These are phyloP conservation scores for Zoysia japonica DNA, from an alignment of 176 grass and related monocot species.

Conservation along the genomic window DNA sequence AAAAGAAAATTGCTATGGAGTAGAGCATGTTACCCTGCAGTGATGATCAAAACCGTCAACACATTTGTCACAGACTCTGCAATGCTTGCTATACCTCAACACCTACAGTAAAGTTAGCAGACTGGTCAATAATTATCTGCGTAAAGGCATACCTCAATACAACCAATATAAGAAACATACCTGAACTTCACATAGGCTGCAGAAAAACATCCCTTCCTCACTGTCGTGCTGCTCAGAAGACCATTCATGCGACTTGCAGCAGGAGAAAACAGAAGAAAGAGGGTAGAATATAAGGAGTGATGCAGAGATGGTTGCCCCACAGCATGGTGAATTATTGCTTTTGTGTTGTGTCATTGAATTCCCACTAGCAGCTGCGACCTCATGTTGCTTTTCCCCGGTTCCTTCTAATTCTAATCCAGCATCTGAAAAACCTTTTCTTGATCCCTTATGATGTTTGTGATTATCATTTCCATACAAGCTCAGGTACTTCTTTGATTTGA, in stretches of 20 bases:
- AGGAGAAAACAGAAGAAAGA: constrained; percentile 63
- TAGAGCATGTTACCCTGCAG: constrained; percentile 71
- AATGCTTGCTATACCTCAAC: constrained; percentile 96
- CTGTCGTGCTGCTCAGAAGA: constrained; percentile 78
- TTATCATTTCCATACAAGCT: constrained; percentile 60
- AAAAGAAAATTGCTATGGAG: constrained; percentile 22
- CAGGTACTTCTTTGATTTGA: constrained; percentile 93
- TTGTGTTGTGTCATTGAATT: constrained; percentile 52
- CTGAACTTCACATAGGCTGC: constrained; percentile 96
- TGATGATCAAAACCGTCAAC: constrained; percentile 99
- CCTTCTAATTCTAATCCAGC: constrained; percentile 37
- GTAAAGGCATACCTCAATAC: constrained; percentile 19
- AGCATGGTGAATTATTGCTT: constrained; percentile 53
- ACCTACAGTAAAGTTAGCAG: constrained; percentile 52
- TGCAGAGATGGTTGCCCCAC: constrained; percentile 47
- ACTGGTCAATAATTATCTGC: neutral
- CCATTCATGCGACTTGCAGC: constrained; percentile 65
- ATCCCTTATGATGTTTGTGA: constrained; percentile 36
- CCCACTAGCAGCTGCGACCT: constrained; percentile 27
- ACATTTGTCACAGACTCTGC: constrained; percentile 99
- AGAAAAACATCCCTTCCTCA: constrained; percentile 98
- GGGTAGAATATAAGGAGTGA: constrained; percentile 63
- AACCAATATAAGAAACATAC: constrained; percentile 45
- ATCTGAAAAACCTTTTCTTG: constrained; percentile 45
- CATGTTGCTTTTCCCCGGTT: constrained; percentile 39